These are phyloP conservation scores for Scutellaria barbata DNA, from an alignment of 257 asterid genomes.

Conservation along the genomic window DNA sequence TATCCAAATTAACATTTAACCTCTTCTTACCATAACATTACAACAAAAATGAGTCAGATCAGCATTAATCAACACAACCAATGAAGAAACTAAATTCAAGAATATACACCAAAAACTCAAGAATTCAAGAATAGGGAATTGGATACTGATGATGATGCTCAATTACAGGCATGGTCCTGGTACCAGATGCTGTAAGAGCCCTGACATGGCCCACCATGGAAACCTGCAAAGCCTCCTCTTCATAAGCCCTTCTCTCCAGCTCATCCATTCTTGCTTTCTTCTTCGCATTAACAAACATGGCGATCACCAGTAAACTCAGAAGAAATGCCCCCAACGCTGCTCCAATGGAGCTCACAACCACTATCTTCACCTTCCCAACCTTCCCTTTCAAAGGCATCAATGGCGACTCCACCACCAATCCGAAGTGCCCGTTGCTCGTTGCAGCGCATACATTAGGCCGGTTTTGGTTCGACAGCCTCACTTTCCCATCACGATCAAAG, in stretches of 20 bases:
- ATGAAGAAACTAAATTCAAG: background rate
- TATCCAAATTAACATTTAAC: background rate
- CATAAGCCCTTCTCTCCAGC: conserved; percentile 87
- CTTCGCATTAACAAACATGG: conserved; percentile 76
- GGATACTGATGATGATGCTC: conserved; percentile 58
- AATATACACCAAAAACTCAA: background rate
- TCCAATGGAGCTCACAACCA: conserved; percentile 70
- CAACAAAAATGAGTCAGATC: background rate
- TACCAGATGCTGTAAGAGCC: conserved; percentile 67
- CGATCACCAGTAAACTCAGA: conserved; percentile 61
- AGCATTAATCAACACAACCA: background rate
- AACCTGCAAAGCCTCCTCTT: conserved; percentile 91
- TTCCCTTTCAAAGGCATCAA: conserved; percentile 60
- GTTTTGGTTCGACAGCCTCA: conserved; percentile 47
- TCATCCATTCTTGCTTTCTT: conserved; percentile 94
- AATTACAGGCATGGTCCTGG: conserved; percentile 72
- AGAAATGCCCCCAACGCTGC: conserved; percentile 74
- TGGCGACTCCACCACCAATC: conserved; percentile 71
- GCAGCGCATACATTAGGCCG: conserved; percentile 58
- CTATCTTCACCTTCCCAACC: conserved; percentile 60
- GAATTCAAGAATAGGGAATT: conserved; percentile 10
- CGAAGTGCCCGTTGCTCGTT: conserved; percentile 59
- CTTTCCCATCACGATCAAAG: conserved; percentile 66
- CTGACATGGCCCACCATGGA: conserved; percentile 97
- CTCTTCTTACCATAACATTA: background rate